Evolutionary conservation across 2,329 filamentous ascomycete species (phyloP), one percentile per base, ranked within the genome.

Genomic region (Metarhizium album): DNA sequence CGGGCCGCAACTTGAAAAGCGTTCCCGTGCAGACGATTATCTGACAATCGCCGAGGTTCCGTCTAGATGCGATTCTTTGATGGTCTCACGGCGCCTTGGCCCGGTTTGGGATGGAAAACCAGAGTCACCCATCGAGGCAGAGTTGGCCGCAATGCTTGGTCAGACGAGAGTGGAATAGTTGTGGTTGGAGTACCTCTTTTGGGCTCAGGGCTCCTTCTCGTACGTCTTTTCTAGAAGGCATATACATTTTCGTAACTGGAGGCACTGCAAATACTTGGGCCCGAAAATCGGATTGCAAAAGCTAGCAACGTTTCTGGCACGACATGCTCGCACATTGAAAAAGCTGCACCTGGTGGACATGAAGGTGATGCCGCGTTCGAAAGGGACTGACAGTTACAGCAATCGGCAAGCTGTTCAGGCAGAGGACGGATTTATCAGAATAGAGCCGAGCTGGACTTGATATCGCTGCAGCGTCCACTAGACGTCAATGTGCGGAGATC

Each of bases 131-230:
- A n/a, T 48, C 16, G 33, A 29, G 20, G 4, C 27, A 3, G 46
- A 24, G 7, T 14, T 48, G 33, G 9, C 6, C 20, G 24, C 20
- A 3, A n/a, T 40, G 7, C 33, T 40, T 23, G 18, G 23, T 14
- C 7, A 40, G 13, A 27, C 46, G 33, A 29, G 13, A 3, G 22
- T 48, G 22, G 27, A 9, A 20, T 33, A 50, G 9, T 31, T 62
- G n/a, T 52, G 53, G 8, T 37, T 62, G 3, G 51, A 62, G 42
- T 56, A 56, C 2, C 47, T 49, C 2, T 24, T 38, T 9, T 37
- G 18, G 38, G 9, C 22, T 40, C 6, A n/a, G 23, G 9, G 35
- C 20, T 20, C 14, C 20, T 20, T 14, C 35, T 14, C 20, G 27
- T 8, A 22, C 46, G 8, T 11, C 14, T 7, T 42, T 38, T 20